These are phyloP conservation scores for Xylaria hypoxylon DNA, from an alignment of 2,329 filamentous ascomycete genomes.

Conservation along the genomic window DNA sequence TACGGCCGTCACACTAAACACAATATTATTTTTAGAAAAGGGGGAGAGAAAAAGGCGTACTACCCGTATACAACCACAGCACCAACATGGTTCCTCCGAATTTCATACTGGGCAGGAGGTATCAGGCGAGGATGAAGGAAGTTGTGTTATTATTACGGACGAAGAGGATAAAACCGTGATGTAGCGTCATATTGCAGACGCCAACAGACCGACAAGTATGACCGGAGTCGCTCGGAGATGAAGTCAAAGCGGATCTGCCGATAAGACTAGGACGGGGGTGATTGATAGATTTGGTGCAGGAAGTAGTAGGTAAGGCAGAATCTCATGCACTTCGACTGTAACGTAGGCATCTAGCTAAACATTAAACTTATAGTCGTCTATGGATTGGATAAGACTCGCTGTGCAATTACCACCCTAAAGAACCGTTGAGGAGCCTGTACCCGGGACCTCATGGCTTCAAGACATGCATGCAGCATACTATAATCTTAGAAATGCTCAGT, in stretches of 20 bases:
- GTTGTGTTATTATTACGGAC: not conserved
- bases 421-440: not conserved
- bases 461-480: no score
- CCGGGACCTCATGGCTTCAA: not conserved
- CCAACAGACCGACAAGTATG: not conserved
- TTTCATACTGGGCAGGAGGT: not conserved
- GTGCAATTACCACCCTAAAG: constrained; percentile 5
- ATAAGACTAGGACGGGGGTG: not conserved
- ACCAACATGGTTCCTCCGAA: not conserved
- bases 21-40: not conserved
- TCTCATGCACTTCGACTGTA: constrained; percentile 13
- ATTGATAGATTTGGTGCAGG: not conserved
- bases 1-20: not conserved
- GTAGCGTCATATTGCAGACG: not conserved
- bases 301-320: not conserved
- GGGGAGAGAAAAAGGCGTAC: not conserved
- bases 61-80: not conserved
- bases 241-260: not conserved
- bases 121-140: not conserved
- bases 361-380: not conserved
- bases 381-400: not conserved
- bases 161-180: not conserved
- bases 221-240: constrained; percentile 1
- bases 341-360: constrained; percentile 6
- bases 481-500: not conserved